Evolutionary conservation across 768 basidiomycete genomes (phyloP).

Genomic region (Podaxis carcinomalis): DNA sequence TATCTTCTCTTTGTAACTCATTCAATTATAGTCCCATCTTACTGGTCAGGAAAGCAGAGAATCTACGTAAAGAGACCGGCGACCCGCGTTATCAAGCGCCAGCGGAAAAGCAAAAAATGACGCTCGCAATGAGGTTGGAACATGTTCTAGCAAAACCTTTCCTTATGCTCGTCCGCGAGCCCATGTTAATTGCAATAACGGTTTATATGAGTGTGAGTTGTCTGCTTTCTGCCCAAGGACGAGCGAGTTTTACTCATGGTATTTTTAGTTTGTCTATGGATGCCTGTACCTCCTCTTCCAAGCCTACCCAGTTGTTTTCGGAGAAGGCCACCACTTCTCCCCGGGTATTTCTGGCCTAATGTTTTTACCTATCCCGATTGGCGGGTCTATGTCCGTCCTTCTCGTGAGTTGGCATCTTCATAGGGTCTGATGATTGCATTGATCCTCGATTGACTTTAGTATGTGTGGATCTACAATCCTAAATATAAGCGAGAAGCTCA

Average conservation of each 20-base stretch:
- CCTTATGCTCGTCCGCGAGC: constrained; percentile 58
- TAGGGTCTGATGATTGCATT: not conserved
- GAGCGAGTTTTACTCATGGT: not conserved
- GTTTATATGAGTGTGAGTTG: constrained; percentile 54
- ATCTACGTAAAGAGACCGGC: constrained; percentile 46
- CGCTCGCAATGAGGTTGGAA: constrained; percentile 36
- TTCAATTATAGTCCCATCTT: constrained; percentile 42
- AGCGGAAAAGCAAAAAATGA: constrained; percentile 37
- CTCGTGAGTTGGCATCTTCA: constrained; percentile 27
- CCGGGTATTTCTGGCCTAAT: constrained; percentile 53
- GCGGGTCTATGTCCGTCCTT: constrained; percentile 39
- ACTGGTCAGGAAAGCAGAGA: constrained; percentile 46
- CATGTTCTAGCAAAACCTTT: constrained; percentile 55
- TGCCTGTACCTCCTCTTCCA: constrained; percentile 59
- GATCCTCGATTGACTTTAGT: constrained; percentile 23
- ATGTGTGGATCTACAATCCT: constrained; percentile 44
- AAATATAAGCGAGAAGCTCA: constrained; percentile 40
- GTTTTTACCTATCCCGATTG: constrained; percentile 58
- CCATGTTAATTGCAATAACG: constrained; percentile 60
- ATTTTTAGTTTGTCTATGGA: constrained; percentile 55
- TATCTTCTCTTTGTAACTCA: not conserved
- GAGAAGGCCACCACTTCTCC: constrained; percentile 46
- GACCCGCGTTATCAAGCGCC: constrained; percentile 50
- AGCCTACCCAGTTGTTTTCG: constrained; percentile 59
- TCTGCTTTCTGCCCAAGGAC: not conserved